Evolutionary conservation across 2,329 filamentous ascomycete species (phyloP).

Genomic region (Pseudogymnoascus verrucosus): DNA sequence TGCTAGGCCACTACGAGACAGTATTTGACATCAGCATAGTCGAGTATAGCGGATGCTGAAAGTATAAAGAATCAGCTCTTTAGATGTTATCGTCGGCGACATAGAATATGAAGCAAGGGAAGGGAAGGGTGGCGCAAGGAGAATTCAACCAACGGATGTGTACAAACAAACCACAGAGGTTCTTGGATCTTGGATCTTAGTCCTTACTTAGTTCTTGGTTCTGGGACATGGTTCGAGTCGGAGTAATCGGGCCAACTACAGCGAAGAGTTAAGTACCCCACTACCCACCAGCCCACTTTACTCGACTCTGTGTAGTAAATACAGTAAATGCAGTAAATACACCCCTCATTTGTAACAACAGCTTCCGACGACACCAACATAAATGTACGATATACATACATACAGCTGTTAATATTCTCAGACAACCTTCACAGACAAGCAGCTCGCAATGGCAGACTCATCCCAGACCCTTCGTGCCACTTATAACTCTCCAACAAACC

Average conservation of each 20-base stretch:
- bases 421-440: not conserved
- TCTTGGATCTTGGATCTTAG: not conserved
- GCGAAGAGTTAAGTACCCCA: not conserved
- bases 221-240: not conserved
- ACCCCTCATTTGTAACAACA: not conserved
- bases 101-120: not conserved
- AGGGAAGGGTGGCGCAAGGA: not conserved
- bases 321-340: not conserved
- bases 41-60: not conserved
- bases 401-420: not conserved
- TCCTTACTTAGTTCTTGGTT: not conserved
- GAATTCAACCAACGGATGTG: not conserved
- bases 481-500: slow-evolving; percentile 46
- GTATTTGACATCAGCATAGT: not conserved
- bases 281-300: not conserved
- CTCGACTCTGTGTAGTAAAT: not conserved
- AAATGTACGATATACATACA: not conserved
- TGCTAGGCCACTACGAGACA: not conserved
- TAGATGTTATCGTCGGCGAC: not conserved
- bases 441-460: slow-evolving; percentile 3
- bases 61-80: not conserved
- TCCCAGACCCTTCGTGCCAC: slow-evolving; percentile 35
- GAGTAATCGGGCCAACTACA: not conserved
- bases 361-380: not conserved
- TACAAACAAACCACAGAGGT: not conserved